A percentile compares a stretch with the other conserved stretches of the same genome.
phyloP scores from a whole-genome alignment of 345 rosid species.

The Citrus cavaleriei region DNA sequence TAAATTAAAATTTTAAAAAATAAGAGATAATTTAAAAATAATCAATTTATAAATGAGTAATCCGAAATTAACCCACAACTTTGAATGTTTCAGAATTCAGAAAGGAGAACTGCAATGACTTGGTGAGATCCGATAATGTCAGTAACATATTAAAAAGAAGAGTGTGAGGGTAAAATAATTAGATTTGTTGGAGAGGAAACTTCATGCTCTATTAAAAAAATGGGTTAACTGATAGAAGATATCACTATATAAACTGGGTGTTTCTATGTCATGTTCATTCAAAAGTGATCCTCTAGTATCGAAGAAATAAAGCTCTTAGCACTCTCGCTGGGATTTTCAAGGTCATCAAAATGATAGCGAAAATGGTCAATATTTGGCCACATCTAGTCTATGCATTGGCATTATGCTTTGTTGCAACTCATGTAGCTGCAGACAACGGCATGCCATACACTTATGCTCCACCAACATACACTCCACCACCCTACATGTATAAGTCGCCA shows the following conservation, averaged over 20 bases:
- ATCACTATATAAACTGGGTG: neutral
- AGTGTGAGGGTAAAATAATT: neutral
- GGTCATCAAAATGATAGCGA: neutral
- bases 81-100: neutral
- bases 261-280: neutral
- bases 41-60: too few relatives aligned
- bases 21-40: too few relatives aligned
- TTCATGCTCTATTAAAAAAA: neutral
- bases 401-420: neutral
- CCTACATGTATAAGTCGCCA: neutral
- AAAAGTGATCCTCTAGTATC: neutral
- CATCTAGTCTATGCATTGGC: neutral
- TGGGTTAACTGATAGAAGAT: neutral
- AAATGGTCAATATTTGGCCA: neutral
- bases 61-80: too few relatives aligned
- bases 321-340: neutral
- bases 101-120: neutral
- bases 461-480: neutral
- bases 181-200: neutral
- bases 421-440: neutral
- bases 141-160: neutral
- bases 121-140: neutral
- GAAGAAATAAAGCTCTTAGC: neutral
- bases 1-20: too few relatives aligned
- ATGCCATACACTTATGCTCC: neutral